phyloP scores from a whole-genome alignment of 768 basidiomycete species.

The Hydnum rufescens region DNA sequence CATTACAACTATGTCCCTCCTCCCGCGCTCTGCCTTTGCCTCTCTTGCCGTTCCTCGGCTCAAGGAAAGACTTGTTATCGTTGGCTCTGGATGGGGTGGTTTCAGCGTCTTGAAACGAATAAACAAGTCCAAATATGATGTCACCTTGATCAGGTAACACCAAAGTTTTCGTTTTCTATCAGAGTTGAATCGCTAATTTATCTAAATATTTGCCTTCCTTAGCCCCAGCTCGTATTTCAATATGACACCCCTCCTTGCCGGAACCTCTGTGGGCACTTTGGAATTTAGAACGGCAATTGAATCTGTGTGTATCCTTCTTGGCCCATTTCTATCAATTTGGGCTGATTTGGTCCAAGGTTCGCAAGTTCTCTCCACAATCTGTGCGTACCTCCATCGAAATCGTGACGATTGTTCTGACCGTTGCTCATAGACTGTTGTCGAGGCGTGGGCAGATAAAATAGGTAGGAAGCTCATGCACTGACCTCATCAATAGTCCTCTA shows the following conservation, averaged over 20 bases:
- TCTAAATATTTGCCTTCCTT: not conserved
- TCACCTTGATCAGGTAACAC: conserved; percentile 1
- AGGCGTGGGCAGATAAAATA: conserved; percentile 60
- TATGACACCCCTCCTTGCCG: conserved; percentile 41
- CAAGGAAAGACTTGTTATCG: not conserved
- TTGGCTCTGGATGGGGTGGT: conserved; percentile 1
- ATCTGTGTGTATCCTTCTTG: conserved; percentile 29
- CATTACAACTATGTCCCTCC: too few relatives aligned
- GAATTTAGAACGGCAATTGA: conserved; percentile 69
- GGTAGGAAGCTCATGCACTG: conserved; percentile 37
- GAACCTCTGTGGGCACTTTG: conserved; percentile 66
- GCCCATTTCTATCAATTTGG: conserved; percentile 24
- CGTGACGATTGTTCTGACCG: conserved; percentile 23
- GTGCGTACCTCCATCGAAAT: not conserved
- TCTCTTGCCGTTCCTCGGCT: too few relatives aligned
- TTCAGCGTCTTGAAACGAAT: not conserved
- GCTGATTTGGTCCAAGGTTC: conserved; percentile 17
- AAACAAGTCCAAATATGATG: conserved; percentile 1
- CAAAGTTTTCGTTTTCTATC: too few relatives aligned
- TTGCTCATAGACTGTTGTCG: conserved; percentile 32
- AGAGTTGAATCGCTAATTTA: not conserved
- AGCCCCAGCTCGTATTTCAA: conserved; percentile 44
- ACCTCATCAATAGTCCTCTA: conserved; percentile 31
- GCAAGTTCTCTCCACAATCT: not conserved
- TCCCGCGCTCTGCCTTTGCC: too few relatives aligned